Evolutionary conservation across 2,329 filamentous ascomycete genomes (phyloP).

Genomic region (Xylaria multiplex): DNA sequence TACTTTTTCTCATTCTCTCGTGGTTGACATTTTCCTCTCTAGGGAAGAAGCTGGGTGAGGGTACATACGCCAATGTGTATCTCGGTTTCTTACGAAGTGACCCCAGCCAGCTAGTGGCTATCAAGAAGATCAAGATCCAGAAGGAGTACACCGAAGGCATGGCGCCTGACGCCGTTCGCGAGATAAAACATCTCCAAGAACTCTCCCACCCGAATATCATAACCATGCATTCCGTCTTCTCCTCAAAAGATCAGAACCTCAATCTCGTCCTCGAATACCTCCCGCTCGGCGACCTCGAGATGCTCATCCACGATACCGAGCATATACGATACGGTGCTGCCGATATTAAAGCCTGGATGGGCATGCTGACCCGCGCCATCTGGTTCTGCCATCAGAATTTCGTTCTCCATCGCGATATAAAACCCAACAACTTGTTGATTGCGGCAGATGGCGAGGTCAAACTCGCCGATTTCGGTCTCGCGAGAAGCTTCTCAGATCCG

Average conservation of each 20-base stretch:
- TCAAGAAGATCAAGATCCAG: conserved; percentile 91
- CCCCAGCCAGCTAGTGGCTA: conserved; percentile 80
- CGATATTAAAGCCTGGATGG: conserved; percentile 98
- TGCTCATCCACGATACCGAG: conserved; percentile 87
- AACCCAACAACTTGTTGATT: conserved; percentile 97
- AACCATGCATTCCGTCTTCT: conserved; percentile 89
- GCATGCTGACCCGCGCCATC: conserved; percentile 90
- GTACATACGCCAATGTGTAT: conserved; percentile 97
- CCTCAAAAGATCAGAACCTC: conserved; percentile 94
- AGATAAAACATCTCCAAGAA: conserved; percentile 95
- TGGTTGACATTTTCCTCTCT: conserved; percentile 31
- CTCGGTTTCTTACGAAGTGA: conserved; percentile 81
- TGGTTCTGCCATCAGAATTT: conserved; percentile 98
- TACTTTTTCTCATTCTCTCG: not conserved
- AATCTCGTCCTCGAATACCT: conserved; percentile 95
- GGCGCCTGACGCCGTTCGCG: conserved; percentile 91
- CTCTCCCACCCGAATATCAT: conserved; percentile 96
- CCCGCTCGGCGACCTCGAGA: conserved; percentile 92
- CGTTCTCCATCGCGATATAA: conserved; percentile 96
- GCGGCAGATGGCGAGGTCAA: conserved; percentile 93
- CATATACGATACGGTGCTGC: conserved; percentile 82
- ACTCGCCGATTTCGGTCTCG: conserved; percentile 96
- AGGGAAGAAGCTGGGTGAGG: conserved; percentile 93
- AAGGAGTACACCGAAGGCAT: conserved; percentile 91
- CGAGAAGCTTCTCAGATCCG: conserved; percentile 88